Base-by-base conservation (phyloP, 352 stramenopile species). In the Globisporangium uncinulatum region DNA sequence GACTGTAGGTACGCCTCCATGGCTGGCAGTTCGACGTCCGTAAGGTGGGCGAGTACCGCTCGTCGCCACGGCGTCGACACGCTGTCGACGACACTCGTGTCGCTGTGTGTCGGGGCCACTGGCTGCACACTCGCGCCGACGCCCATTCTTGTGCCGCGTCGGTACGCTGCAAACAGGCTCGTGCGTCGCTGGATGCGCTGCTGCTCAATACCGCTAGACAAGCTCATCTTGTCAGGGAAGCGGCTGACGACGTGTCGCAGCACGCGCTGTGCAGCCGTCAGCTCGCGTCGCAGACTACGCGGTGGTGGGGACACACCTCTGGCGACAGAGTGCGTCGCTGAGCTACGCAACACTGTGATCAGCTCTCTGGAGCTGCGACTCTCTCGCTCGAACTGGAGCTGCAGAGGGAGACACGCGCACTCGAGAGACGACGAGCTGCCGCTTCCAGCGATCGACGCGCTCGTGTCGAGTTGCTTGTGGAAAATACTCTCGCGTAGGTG, bases 1-100 rank as follows among this genome's bases (percentile, higher is more conserved):
- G 70, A 69, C 13, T 54, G 69, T 17, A 83, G 47, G 46, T 84
- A 83, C 2, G 43, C 39, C 24, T 79, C 73, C 61, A 87, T 77
- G 1, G 68, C 70, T n/a, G 73, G 73, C 6, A 87, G 53, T 32
- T 87, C 74, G 6, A 76, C 58, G 20, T 73, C 54, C 21, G 69
- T 56, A 29, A 87, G 56, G 41, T 87, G 72, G 4, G 63, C 50
- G 3, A 65, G 47, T 15, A 72, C 43, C 21, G 69, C 64, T 3
- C 63, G 53, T 19, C 64, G n/a, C 61, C 71, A 77, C 4, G 17
- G 5, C 3, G 39, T 41, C 10, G 41, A n/a, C 9, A 7, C 15
- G 6, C 42, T 29, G 19, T 31, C 13, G 41, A 34, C 29, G 15
- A 15, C 17, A 10, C n/a, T 37, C 43, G 13, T 13, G 10, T 19